Evolutionary conservation across 306 rosid genomes (phyloP).

Genomic region (Cucurbita pepo): DNA sequence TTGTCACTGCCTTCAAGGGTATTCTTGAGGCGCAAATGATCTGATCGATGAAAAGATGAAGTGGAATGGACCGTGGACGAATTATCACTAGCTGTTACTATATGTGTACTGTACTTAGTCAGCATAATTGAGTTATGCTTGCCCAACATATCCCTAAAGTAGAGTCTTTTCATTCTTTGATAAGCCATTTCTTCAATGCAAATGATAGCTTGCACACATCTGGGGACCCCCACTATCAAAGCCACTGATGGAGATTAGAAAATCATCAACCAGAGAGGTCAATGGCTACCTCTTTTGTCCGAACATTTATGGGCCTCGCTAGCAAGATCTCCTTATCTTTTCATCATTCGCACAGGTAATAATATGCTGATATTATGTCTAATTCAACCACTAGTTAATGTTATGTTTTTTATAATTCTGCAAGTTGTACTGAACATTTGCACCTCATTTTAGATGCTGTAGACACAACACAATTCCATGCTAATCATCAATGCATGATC

Average conservation of each 20-base stretch:
- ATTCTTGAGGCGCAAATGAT: slow-evolving; percentile 3
- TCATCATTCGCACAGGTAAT: slow-evolving; percentile 24
- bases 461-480: slow-evolving; percentile 11
- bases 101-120: slow-evolving; percentile 22
- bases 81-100: slow-evolving; percentile 16
- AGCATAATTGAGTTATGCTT: slow-evolving; percentile 25
- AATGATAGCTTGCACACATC: slow-evolving; percentile 30
- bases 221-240: slow-evolving; percentile 56
- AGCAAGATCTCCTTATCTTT: slow-evolving; percentile 13
- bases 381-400: not conserved
- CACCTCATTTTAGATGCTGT: not conserved
- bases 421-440: slow-evolving; percentile 12
- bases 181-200: slow-evolving; percentile 25
- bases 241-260: slow-evolving; percentile 39
- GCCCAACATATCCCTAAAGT: slow-evolving; percentile 23
- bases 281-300: slow-evolving; percentile 10
- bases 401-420: slow-evolving; percentile 12
- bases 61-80: slow-evolving; percentile 13
- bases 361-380: slow-evolving; percentile 13
- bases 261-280: slow-evolving; percentile 19
- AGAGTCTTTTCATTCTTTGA: slow-evolving; percentile 32
- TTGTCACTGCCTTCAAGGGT: slow-evolving; percentile 3
- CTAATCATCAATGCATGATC: not conserved
- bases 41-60: slow-evolving; percentile 10
- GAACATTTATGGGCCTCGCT: slow-evolving; percentile 39